phyloP scores from a whole-genome alignment of 257 asterid genomes.

The Craterostigma plantagineum region DNA sequence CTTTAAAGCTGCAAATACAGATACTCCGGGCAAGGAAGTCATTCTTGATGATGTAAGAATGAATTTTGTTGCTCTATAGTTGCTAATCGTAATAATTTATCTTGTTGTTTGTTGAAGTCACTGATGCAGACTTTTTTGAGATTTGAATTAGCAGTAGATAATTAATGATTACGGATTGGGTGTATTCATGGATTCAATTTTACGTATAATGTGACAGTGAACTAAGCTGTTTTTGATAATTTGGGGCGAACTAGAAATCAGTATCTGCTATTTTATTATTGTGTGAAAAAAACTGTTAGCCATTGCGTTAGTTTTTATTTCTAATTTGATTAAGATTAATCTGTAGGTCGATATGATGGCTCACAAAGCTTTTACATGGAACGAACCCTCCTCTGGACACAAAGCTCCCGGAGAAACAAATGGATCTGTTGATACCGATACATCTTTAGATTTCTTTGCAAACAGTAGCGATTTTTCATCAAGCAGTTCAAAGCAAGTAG shows the following conservation, averaged over 20 bases:
- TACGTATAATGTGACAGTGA: background rate
- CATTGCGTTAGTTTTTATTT: conserved; percentile 3
- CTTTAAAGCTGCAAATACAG: conserved; percentile 47
- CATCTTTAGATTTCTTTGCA: conserved; percentile 22
- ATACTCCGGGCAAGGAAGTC: conserved; percentile 10
- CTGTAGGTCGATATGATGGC: conserved; percentile 30
- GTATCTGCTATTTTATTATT: background rate
- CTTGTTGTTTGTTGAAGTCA: too few species aligned
- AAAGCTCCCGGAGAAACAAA: conserved; percentile 16
- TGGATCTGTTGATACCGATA: conserved; percentile 20
- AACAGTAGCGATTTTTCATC: conserved; percentile 17
- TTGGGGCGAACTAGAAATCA: background rate
- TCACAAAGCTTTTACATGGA: conserved; percentile 17
- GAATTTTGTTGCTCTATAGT: background rate
- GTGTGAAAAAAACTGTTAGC: too few species aligned
- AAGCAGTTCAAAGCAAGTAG: conserved; percentile 16
- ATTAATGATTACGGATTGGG: background rate
- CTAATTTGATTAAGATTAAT: conserved; percentile 14
- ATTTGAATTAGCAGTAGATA: too few species aligned
- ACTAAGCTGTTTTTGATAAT: conserved; percentile 5
- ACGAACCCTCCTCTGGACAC: conserved; percentile 14
- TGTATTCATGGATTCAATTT: too few species aligned
- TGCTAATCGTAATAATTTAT: background rate
- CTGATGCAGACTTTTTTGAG: too few species aligned
- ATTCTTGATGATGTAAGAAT: conserved; percentile 24